Percentiles rank a stretch among this genome's conserved stretches.
phyloP scores from a whole-genome alignment of 306 rosid species.

The Prinsepia uniflora region DNA sequence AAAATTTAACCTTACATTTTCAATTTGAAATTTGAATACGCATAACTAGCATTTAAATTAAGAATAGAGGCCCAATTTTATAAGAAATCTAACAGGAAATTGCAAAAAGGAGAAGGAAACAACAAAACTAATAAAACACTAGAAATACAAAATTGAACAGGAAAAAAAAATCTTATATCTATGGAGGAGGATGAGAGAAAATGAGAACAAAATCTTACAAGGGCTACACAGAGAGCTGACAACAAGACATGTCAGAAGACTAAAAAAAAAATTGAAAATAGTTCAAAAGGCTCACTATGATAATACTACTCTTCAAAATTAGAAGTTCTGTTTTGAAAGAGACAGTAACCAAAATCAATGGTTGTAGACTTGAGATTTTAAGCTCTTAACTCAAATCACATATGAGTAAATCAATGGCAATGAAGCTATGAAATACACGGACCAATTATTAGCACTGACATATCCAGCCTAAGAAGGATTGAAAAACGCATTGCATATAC shows the following conservation, averaged over 20 bases:
- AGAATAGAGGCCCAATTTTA: not conserved
- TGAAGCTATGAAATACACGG: not conserved
- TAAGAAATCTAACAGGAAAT: not conserved
- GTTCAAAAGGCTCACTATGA: not conserved
- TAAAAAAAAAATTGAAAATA: not conserved
- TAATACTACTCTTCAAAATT: not conserved
- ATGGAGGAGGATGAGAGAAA: not conserved
- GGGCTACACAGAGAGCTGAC: conserved; percentile 1
- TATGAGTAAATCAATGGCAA: not conserved
- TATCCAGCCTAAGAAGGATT: not conserved
- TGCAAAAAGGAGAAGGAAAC: not conserved
- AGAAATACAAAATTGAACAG: not conserved
- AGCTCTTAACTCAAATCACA: not conserved
- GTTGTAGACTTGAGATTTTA: not conserved
- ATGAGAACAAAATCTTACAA: not conserved
- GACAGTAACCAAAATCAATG: not conserved
- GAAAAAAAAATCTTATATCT: not conserved
- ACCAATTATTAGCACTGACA: not conserved
- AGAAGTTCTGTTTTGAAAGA: no score
- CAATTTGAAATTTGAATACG: not conserved
- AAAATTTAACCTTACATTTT: not conserved
- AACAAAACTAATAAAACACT: not conserved
- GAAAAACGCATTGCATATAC: not conserved
- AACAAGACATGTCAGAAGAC: not conserved
- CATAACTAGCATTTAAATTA: not conserved